These are phyloP conservation scores for Ploettnerulaceae sp. DNA, from an alignment of 2,329 filamentous ascomycete species.

Conservation along the genomic window DNA sequence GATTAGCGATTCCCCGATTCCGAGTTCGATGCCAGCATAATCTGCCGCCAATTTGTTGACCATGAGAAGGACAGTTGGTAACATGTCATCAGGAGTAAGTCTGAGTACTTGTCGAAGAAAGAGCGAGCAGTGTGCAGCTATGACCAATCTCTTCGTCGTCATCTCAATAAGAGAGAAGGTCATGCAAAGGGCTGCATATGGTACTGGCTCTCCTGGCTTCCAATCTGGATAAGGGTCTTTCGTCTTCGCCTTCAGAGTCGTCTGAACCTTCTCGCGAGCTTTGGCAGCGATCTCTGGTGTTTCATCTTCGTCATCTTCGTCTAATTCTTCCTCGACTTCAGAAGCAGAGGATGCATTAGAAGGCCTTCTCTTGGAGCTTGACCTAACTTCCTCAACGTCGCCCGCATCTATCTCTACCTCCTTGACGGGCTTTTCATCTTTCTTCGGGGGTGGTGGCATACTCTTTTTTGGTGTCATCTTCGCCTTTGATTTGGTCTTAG, in stretches of 20 bases:
- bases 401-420: conserved; percentile 37
- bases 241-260: conserved; percentile 60
- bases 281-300: conserved; percentile 70
- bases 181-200: conserved; percentile 88
- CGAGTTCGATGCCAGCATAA: conserved; percentile 91
- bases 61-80: conserved; percentile 90
- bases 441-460: conserved; percentile 17
- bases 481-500: conserved; percentile 12
- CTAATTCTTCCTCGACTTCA: conserved; percentile 42
- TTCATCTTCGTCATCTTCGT: conserved; percentile 49
- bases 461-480: conserved; percentile 12
- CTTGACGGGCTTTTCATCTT: conserved; percentile 6
- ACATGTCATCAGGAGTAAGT: conserved; percentile 79
- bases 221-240: conserved; percentile 94
- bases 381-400: conserved; percentile 34
- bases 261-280: conserved; percentile 74
- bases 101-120: conserved; percentile 94
- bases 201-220: conserved; percentile 82
- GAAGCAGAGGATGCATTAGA: conserved; percentile 40
- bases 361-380: conserved; percentile 26
- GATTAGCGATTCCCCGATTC: conserved; percentile 96
- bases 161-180: conserved; percentile 94
- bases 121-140: conserved; percentile 80
- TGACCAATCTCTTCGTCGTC: conserved; percentile 86
- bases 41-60: conserved; percentile 97